A percentile compares a stretch with the other conserved stretches of the same genome.
Evolutionary conservation across 257 asterid genomes (phyloP).

Genomic region (Datura wrightii): DNA sequence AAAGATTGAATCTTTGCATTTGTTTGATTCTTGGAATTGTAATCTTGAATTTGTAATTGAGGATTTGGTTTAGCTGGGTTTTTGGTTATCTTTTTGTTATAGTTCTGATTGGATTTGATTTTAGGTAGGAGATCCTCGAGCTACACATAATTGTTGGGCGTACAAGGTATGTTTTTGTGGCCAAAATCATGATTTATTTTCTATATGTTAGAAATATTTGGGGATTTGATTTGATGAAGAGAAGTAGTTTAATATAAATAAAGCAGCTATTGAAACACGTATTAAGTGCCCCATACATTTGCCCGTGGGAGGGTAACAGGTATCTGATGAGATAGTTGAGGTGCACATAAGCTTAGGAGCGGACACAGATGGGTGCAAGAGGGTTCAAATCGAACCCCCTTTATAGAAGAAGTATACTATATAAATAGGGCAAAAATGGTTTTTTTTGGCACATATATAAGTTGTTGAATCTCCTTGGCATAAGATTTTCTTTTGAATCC

Average conservation of each 20-base stretch:
- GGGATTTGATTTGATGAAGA: background rate
- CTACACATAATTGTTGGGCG: constrained; percentile 97
- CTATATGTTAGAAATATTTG: background rate
- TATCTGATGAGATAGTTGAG: too few species aligned
- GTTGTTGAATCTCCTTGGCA: too few species aligned
- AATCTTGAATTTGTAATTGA: background rate
- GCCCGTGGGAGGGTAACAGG: too few species aligned
- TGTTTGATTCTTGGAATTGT: background rate
- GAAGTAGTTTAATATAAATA: background rate
- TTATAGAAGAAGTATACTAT: too few species aligned
- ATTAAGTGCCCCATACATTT: too few species aligned
- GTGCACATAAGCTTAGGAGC: too few species aligned
- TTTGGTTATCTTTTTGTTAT: background rate
- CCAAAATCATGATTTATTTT: background rate
- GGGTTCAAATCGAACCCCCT: too few species aligned
- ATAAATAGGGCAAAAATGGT: too few species aligned
- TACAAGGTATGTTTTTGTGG: constrained; percentile 66
- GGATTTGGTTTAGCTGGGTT: constrained; percentile 1
- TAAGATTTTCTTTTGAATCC: too few species aligned
- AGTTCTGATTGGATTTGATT: constrained; percentile 25
- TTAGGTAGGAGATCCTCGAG: constrained; percentile 85
- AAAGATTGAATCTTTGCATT: background rate
- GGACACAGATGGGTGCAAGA: too few species aligned
- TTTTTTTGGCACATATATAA: too few species aligned
- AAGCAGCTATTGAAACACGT: background rate